A percentile compares a stretch with the other conserved stretches of the same genome.
phyloP scores from a whole-genome alignment of 139 green algal genomes.

The Deuterostichococcus epilithicus region DNA sequence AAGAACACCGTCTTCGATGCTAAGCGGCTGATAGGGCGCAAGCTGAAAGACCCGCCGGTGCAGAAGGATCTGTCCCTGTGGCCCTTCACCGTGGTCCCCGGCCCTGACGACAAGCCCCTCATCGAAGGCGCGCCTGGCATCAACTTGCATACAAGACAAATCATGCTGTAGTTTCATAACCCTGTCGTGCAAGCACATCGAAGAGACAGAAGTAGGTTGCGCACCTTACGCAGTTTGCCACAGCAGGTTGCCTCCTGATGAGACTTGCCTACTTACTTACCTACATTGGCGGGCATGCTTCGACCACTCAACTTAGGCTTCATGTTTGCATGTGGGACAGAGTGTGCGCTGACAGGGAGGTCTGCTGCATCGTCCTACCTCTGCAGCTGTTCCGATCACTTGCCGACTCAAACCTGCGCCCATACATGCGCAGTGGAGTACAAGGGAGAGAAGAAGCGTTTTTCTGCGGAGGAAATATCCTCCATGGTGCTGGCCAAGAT shows the following conservation, averaged over 20 bases:
- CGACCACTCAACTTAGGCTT: too few species aligned
- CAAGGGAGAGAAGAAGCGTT: slow-evolving; percentile 94
- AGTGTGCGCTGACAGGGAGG: neutral
- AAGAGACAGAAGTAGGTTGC: too few species aligned
- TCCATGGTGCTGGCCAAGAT: slow-evolving; percentile 98
- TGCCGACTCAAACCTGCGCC: too few species aligned
- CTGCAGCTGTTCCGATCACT: too few species aligned
- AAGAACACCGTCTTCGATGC: slow-evolving; percentile 97
- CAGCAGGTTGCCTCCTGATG: too few species aligned
- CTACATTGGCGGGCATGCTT: too few species aligned
- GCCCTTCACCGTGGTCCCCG: slow-evolving; percentile 72
- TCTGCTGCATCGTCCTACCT: too few species aligned
- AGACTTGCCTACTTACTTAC: too few species aligned
- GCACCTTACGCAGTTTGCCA: too few species aligned
- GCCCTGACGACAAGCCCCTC: slow-evolving; percentile 82
- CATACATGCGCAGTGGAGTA: slow-evolving; percentile 71
- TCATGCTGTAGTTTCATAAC: too few species aligned
- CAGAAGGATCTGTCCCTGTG: slow-evolving; percentile 91
- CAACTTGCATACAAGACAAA: neutral
- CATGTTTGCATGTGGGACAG: too few species aligned
- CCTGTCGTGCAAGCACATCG: too few species aligned
- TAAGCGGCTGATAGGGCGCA: slow-evolving; percentile 95
- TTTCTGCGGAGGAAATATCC: slow-evolving; percentile 93
- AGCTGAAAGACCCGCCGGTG: slow-evolving; percentile 78
- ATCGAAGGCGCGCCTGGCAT: slow-evolving; percentile 54